These are phyloP conservation scores for Isabelozyma heimii DNA, from an alignment of 805 yeast genomes.

Conservation along the genomic window DNA sequence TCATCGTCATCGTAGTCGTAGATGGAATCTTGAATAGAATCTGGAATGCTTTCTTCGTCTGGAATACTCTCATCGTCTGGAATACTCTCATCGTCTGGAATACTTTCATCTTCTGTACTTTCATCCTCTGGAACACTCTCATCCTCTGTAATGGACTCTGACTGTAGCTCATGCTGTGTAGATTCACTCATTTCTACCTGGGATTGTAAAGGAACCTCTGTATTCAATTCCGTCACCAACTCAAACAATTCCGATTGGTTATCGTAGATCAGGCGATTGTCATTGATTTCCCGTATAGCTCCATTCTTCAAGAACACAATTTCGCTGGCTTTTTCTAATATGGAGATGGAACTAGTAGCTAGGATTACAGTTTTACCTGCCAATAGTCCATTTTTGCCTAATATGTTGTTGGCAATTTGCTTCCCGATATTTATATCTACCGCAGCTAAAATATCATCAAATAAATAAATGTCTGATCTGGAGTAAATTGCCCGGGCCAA, in stretches of 20 bases:
- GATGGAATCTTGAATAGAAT: not conserved
- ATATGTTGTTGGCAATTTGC: slow-evolving; percentile 20
- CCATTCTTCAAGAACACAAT: slow-evolving; percentile 19
- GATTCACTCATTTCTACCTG: not conserved
- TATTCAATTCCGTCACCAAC: not conserved
- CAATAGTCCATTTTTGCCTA: slow-evolving; percentile 19
- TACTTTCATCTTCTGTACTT: not conserved
- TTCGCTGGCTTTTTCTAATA: slow-evolving; percentile 18
- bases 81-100: not conserved
- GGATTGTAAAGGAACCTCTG: not conserved
- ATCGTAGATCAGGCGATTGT: not conserved
- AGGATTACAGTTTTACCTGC: slow-evolving; percentile 22
- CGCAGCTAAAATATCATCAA: slow-evolving; percentile 25
- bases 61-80: not conserved
- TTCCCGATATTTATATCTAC: slow-evolving; percentile 30
- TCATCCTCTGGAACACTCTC: not conserved
- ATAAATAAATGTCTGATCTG: slow-evolving; percentile 22
- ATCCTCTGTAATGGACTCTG: not conserved
- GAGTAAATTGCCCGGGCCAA: slow-evolving; percentile 28
- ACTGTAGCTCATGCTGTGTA: not conserved
- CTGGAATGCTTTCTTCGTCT: not conserved
- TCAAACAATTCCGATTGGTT: not conserved
- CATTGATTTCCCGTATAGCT: slow-evolving; percentile 11
- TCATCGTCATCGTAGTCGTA: not conserved
- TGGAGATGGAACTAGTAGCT: slow-evolving; percentile 24